Evolutionary conservation across 495 filamentous ascomycete species (phyloP).

Genomic region (Aspergillus incahuasiensis): DNA sequence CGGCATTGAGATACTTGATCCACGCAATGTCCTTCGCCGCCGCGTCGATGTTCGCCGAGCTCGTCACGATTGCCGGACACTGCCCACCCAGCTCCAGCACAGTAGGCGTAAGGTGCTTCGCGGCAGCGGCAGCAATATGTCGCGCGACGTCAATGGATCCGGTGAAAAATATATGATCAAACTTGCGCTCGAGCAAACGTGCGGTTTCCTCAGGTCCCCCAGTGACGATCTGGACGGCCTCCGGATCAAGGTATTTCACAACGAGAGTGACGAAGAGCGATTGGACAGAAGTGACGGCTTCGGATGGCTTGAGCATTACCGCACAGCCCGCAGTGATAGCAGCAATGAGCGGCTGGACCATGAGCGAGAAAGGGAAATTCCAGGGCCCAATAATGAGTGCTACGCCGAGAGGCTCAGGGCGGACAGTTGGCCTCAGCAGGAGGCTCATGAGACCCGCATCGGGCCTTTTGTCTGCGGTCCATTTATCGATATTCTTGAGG

Average conservation of each 20-base stretch:
- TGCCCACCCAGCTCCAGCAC: conserved; percentile 77
- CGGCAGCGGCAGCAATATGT: conserved; percentile 81
- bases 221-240: conserved; percentile 65
- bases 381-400: conserved; percentile 83
- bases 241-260: conserved; percentile 61
- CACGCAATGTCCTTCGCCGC: conserved; percentile 73
- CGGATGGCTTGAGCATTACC: conserved; percentile 77
- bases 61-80: conserved; percentile 80
- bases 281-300: conserved; percentile 63
- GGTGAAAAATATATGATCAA: conserved; percentile 93
- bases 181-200: conserved; percentile 71
- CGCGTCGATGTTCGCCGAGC: conserved; percentile 65
- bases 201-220: conserved; percentile 71
- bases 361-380: conserved; percentile 78
- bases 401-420: conserved; percentile 66
- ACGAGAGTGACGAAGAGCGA: conserved; percentile 70
- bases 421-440: conserved; percentile 52
- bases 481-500: conserved; percentile 65
- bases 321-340: conserved; percentile 85
- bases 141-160: conserved; percentile 66
- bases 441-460: conserved; percentile 46
- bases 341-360: conserved; percentile 69
- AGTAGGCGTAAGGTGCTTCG: conserved; percentile 82
- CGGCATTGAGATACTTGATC: conserved; percentile 73
- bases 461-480: conserved; percentile 67